Evolutionary conservation across 305 asterid genomes (phyloP), one percentile per base, ranked within the genome.

Genomic region (Euphrasia arctica): DNA sequence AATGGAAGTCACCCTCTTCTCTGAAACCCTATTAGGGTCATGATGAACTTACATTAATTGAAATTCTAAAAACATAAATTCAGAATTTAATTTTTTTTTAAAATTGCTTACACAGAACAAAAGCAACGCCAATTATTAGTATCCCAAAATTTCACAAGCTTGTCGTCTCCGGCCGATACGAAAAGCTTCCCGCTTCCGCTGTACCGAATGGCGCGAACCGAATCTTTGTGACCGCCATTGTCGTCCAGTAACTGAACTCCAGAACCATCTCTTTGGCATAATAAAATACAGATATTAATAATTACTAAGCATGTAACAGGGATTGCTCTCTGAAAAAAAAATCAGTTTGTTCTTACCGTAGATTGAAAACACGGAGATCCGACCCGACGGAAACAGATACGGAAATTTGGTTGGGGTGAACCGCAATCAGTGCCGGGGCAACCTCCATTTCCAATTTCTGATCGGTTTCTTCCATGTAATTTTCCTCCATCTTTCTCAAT

Each of bases 161-260:
- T 93, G 70, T 93, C 98, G 71, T 90, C 98, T 36, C 98, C 97
- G 54, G 92, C 96, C 5, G 98, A 90, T 27, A 80, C 89, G 72
- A 93, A 83, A 28, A 88, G 78, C 74, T 72, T 63, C 67, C 98
- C 98, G 48, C 89, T 79, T 66, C 76, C 79, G 62, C 95, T 82
- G 71, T 75, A 90, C 8, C 85, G 79, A 73, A 90, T 79, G 60
- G 97, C 89, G 63, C 97, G 90, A 58, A 93, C 79, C 47, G 97
- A 84, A 63, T 84, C 97, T 69, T 71, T 92, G 66, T 92, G 80
- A 58, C 81, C 94, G 39, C 80, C 86, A 28, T 76, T 75, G 42
- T 77, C 86, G 65, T 87, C 95, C 51, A 68, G 64, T 45, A 90
- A 69, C 28, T 74, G 70, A 56, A 80, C 82, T 42, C 78, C 76